Conservation (phyloP, 148 eudicot species). For the Polygonum maritimum region DNA sequence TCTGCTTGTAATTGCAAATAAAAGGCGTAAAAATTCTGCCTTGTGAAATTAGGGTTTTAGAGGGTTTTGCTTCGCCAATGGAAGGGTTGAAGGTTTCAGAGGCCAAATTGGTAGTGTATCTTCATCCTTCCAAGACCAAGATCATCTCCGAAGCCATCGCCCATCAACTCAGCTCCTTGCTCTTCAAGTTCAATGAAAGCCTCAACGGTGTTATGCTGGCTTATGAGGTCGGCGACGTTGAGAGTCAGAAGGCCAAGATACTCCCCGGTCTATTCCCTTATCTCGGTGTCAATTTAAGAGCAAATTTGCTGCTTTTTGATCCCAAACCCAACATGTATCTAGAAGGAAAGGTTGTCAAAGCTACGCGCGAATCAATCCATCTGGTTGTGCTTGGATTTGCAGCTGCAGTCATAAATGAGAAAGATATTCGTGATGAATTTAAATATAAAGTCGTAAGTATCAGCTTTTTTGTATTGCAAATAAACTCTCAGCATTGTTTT, state of each 20-base stretch:
- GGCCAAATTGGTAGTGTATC: conserved; percentile 43
- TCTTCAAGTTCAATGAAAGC: conserved; percentile 69
- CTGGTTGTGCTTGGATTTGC: conserved; percentile 85
- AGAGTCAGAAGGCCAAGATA: conserved; percentile 39
- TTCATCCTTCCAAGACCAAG: conserved; percentile 60
- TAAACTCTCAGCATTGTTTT: background rate
- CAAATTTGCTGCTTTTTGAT: conserved; percentile 54
- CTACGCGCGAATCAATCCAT: conserved; percentile 66
- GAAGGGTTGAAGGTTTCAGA: conserved; percentile 44
- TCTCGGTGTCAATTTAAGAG: conserved; percentile 46
- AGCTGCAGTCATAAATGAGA: conserved; percentile 58
- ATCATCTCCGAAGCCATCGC: conserved; percentile 34
- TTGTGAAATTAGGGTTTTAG: background rate
- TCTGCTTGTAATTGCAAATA: no score
- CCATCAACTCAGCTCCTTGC: conserved; percentile 47
- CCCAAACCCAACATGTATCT: conserved; percentile 69
- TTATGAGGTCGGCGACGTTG: conserved; percentile 33
- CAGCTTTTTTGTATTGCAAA: background rate
- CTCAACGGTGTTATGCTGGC: conserved; percentile 82
- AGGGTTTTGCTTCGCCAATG: conserved; percentile 15
- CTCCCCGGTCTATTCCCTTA: conserved; percentile 59
- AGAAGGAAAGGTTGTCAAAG: conserved; percentile 88
- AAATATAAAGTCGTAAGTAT: conserved; percentile 48
- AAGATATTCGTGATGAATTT: conserved; percentile 76
- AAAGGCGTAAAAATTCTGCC: no score